These are phyloP conservation scores for Dioscorea zingiberensis DNA, from an alignment of 106 monocot genomes.

Conservation along the genomic window DNA sequence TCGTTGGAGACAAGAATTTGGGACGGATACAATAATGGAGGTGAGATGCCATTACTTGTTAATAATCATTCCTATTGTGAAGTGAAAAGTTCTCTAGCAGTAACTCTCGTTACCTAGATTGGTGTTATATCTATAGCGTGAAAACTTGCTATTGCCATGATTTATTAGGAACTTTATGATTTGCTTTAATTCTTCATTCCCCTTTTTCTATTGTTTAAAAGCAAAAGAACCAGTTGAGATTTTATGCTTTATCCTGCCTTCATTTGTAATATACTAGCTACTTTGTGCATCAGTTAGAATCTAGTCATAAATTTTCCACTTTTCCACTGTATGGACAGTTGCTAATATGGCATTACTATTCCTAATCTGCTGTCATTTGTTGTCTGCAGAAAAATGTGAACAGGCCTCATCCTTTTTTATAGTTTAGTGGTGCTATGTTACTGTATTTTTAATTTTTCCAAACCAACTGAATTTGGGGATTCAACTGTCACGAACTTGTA, in stretches of 20 bases:
- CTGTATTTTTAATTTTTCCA: neutral
- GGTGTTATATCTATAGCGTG: neutral
- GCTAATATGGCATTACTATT: too few relatives aligned
- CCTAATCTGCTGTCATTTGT: too few relatives aligned
- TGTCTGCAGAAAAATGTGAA: too few relatives aligned
- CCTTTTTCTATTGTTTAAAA: neutral
- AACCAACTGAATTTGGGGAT: neutral
- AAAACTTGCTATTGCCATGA: neutral
- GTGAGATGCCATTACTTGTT: neutral
- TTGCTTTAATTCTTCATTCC: neutral
- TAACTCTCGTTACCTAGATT: neutral
- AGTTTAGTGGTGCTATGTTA: too few relatives aligned
- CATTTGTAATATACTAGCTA: too few relatives aligned
- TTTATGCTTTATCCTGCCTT: too few relatives aligned
- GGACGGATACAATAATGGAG: slow-evolving; percentile 30
- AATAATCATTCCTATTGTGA: neutral
- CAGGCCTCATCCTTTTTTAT: too few relatives aligned
- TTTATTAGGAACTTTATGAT: too few relatives aligned
- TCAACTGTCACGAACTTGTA: neutral
- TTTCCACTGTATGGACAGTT: too few relatives aligned
- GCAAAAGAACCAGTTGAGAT: neutral
- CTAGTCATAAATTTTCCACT: too few relatives aligned
- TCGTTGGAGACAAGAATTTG: slow-evolving; percentile 35
- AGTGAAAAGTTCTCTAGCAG: neutral
- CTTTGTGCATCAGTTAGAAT: too few relatives aligned